Base-by-base conservation (phyloP, 164 flowering plant species). In the Macadamia integrifolia region DNA sequence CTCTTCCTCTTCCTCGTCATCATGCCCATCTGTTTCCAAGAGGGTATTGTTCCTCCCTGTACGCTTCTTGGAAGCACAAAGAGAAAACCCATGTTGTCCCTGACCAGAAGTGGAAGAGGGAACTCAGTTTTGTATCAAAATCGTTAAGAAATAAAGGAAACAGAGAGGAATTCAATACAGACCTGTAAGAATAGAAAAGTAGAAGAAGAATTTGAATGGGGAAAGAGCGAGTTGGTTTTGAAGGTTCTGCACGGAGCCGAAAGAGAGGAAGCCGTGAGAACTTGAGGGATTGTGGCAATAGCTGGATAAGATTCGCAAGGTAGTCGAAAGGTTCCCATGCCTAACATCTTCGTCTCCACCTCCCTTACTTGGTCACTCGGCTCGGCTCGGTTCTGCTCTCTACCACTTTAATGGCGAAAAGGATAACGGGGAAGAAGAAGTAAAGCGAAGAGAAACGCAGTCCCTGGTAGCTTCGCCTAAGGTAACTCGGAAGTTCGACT, bases 51-150 rank as follows among this genome's bases (percentile, higher is more conserved):
- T 69, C 2, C 71, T 75, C 58, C 67, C 72, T 66, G 73, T 65
- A 44, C 69, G 60, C 57, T 76, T 80, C 65, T 75, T 84, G 60
- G 40, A 9, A 13, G 88, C 86, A 68, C 48, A 71, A 32, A 69
- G 69, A 23, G 72, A 59, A 30, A 79, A 60, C 71, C 76, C 80
- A 67, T 18, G 42, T 72, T 74, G 72, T 13, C 30, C 62, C 72
- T 79, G 71, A 1, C 30, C 61, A 46, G 55, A 13, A 71, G 3
- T 35, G 3, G 61, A 57, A 59, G 46, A 13, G 64, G 67, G 76
- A 57, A 28, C 11, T 42, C 29, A 75, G 18, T 43, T 55, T 78
- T 71, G 76, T 65, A 23, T 44, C 52, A 44, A 23, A 56, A 40
- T 59, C 46, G 66, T 17, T 44, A 52, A 13, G 12, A 64, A 23